These are phyloP conservation scores for Trichophyton mentagrophytes DNA, from an alignment of 2,329 filamentous ascomycete genomes.

Conservation along the genomic window DNA sequence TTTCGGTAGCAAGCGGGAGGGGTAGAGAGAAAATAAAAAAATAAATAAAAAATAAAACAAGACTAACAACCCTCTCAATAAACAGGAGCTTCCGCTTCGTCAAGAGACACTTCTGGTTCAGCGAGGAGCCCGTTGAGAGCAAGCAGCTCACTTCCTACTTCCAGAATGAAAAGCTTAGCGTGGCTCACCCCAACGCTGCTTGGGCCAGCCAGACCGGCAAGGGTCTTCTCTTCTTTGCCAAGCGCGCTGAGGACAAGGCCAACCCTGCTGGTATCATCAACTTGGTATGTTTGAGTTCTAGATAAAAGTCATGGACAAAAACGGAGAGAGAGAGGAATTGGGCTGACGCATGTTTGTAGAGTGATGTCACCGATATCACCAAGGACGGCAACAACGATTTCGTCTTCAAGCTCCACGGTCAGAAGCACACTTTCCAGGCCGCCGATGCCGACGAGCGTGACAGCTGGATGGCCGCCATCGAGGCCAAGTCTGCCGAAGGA, in stretches of 20 bases:
- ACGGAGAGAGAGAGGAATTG: too few relatives aligned
- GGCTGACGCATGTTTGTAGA: conserved; percentile 7
- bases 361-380: conserved; percentile 57
- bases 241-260: conserved; percentile 70
- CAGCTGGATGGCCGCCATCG: conserved; percentile 78
- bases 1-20: too few relatives aligned
- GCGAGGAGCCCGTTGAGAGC: conserved; percentile 56
- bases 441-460: conserved; percentile 62
- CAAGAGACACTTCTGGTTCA: conserved; percentile 90
- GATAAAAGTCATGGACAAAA: neutral
- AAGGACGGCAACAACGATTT: conserved; percentile 71
- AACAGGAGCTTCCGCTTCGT: conserved; percentile 71
- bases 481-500: conserved; percentile 70
- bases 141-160: conserved; percentile 66
- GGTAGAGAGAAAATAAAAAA: neutral
- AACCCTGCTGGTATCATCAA: conserved; percentile 71
- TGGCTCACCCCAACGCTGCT: conserved; percentile 66
- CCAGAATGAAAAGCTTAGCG: conserved; percentile 73
- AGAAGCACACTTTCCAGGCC: conserved; percentile 94
- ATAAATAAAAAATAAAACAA: neutral
- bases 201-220: conserved; percentile 93
- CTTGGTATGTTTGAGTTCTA: conserved; percentile 48
- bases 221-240: conserved; percentile 83
- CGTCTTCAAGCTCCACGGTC: conserved; percentile 67
- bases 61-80: neutral